Conservation (phyloP, 768 basidiomycete species). For the Amanita rimosa region DNA sequence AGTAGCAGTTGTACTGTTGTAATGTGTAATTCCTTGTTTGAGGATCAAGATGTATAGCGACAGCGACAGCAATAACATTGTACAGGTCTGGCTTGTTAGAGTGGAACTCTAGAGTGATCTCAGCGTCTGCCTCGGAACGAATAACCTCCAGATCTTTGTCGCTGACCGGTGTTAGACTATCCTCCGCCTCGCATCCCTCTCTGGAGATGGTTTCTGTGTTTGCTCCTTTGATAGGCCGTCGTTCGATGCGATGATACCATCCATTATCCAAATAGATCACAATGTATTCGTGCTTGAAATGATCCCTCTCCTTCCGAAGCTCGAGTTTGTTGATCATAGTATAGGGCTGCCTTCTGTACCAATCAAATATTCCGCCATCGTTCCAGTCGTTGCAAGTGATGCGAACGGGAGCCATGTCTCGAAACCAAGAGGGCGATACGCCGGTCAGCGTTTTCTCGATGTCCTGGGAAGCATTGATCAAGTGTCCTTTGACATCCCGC, state of each 20-base stretch:
- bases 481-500: too few species aligned
- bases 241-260: background rate
- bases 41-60: background rate
- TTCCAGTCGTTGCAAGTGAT: too few species aligned
- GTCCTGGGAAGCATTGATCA: too few species aligned
- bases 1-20: constrained; percentile 4
- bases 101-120: background rate
- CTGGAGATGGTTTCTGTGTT: background rate
- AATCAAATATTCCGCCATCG: too few species aligned
- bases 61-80: background rate
- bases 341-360: too few species aligned
- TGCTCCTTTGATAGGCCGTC: background rate
- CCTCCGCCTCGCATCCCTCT: background rate
- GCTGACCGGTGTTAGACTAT: background rate
- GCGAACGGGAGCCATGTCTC: too few species aligned
- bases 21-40: background rate
- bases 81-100: constrained; percentile 1
- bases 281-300: too few species aligned
- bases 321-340: too few species aligned
- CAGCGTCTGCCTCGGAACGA: background rate
- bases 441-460: too few species aligned
- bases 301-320: too few species aligned
- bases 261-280: too few species aligned
- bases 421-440: too few species aligned
- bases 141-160: background rate